These are phyloP conservation scores for Carex pumila DNA, from an alignment of 176 grass and related monocot species.

Conservation along the genomic window DNA sequence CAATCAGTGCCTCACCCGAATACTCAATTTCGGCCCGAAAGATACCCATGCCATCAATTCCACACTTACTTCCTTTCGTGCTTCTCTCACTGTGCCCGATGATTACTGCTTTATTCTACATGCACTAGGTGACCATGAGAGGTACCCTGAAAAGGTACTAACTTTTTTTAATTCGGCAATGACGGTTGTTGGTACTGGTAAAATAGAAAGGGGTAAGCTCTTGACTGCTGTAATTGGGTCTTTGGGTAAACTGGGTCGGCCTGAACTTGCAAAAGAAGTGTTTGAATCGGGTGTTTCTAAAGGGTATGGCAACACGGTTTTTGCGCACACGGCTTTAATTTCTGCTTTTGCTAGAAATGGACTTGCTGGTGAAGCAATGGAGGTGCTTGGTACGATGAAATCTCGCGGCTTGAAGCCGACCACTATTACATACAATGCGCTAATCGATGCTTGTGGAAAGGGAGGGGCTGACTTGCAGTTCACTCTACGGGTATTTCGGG, in stretches of 20 bases:
- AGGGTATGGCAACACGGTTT: conserved; percentile 82
- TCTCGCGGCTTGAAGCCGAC: conserved; percentile 53
- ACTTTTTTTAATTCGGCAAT: conserved; percentile 57
- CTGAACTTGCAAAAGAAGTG: conserved; percentile 63
- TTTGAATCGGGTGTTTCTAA: conserved; percentile 52
- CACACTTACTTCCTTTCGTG: conserved; percentile 29
- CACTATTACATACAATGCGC: conserved; percentile 77
- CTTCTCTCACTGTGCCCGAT: conserved; percentile 42
- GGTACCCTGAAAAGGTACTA: conserved; percentile 31
- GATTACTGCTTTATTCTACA: conserved; percentile 73
- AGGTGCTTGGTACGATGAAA: conserved; percentile 67
- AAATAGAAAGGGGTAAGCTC: conserved; percentile 60
- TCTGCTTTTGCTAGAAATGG: conserved; percentile 89
- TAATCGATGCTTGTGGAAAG: conserved; percentile 93
- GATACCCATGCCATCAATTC: conserved; percentile 26
- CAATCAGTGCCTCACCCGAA: conserved; percentile 43
- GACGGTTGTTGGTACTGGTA: conserved; percentile 40
- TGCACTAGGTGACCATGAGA: conserved; percentile 49
- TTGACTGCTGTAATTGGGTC: conserved; percentile 63
- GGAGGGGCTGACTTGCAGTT: conserved; percentile 66
- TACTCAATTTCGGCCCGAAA: conserved; percentile 41
- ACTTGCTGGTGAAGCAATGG: conserved; percentile 62
- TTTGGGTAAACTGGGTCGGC: conserved; percentile 63
- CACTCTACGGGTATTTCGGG: conserved; percentile 74
- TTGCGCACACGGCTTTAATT: conserved; percentile 70